Base-by-base conservation (phyloP, 148 eudicot species). In the Gaultheria prostrata region DNA sequence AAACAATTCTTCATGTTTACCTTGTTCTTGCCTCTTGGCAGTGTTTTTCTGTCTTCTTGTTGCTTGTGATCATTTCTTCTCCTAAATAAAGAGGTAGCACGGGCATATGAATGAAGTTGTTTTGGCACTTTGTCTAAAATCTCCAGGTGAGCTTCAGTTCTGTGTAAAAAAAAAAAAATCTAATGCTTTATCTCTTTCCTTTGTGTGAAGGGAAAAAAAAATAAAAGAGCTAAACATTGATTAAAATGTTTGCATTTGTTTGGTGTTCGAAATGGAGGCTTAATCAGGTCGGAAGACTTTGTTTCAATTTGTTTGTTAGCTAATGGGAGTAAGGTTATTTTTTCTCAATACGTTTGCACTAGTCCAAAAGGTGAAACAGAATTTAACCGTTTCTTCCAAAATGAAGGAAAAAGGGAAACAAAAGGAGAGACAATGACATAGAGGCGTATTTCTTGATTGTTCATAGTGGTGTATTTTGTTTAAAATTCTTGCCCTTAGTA, bases 1-100 rank as follows among this genome's bases (percentile, higher is more conserved):
- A 12, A 61, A 80, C 54, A 24, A 45, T 17, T 57, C 14, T 48
- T 76, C 20, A 21, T 18, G 30, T 35, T 78, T 59, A 30, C 69
- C 48, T 18, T 46, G 24, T 54, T 17, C 18, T 32, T 56, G 32
- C 67, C 51, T 79, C 51, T 39, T 79, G 70, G 30, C 50, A 80
- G 54, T 73, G 1, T 8, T 45, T n/a, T 11, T 61, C 3, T 4
- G 6, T 65, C 35, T 45, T 24, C 11, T 61, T 61, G 54, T 39
- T 59, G 73, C 73, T 80, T 61, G 33, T 61, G 51, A 61, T 56
- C 49, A 79, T 35, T 10, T 56, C 67, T 43, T 61, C 50, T 57
- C 46, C n/a, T 43, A n/a, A 6, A 43, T 5, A 61, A 56, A 80
- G 8, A 15, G 51, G 33, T 21, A 61, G 17, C 9, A 8, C 18